Conservation (phyloP, 768 basidiomycete species). For the Tulasnella sp. region DNA sequence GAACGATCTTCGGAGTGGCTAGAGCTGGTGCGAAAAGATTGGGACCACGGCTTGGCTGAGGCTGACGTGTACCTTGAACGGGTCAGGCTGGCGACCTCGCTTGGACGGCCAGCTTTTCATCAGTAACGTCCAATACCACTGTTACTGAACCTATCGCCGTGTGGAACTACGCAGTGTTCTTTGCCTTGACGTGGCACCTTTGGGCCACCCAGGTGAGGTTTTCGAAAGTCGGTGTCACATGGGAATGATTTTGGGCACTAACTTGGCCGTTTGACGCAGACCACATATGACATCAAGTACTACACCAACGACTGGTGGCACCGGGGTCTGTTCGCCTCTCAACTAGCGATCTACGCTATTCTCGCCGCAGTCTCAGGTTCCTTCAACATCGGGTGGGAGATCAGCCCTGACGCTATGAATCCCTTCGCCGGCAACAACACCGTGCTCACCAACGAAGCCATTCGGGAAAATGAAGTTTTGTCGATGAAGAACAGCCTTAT, state of each 20-base stretch:
- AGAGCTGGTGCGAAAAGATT: not conserved
- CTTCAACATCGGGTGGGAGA: not conserved
- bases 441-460: not conserved
- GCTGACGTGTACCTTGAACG: not conserved
- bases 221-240: not conserved
- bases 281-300: not conserved
- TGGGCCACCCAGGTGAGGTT: not conserved
- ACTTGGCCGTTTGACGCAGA: not conserved
- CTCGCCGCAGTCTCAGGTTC: not conserved
- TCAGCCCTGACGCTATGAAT: not conserved
- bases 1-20: not conserved
- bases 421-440: not conserved
- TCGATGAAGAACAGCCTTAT: not conserved
- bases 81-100: not conserved
- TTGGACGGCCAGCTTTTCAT: not conserved
- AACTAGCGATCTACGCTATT: not conserved
- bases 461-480: not conserved
- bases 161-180: not conserved
- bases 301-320: slow-evolving; percentile 8
- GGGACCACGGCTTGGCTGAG: not conserved
- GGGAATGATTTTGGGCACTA: not conserved
- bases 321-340: not conserved
- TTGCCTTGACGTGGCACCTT: not conserved
- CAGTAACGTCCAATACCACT: not conserved
- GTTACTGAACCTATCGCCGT: not conserved